Percentiles rank a stretch among this genome's conserved stretches.
Evolutionary conservation across 1,284 basidiomycete genomes (phyloP).

Genomic region (Ganoderma meredithae): DNA sequence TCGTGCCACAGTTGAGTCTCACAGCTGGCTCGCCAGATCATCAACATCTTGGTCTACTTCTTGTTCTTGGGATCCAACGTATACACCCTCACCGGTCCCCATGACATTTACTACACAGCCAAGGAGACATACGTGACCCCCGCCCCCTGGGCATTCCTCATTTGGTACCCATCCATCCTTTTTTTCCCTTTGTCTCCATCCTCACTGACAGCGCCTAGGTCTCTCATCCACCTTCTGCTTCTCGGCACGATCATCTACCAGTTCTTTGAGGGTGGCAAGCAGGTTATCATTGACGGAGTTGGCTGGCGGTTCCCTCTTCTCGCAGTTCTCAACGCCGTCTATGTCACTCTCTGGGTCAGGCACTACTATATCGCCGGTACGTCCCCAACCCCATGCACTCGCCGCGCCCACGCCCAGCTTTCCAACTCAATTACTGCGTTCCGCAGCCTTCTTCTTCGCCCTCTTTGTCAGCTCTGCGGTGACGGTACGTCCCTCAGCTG

Average conservation of each 20-base stretch:
- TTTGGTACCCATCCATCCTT: constrained; percentile 62
- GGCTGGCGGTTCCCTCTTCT: constrained; percentile 91
- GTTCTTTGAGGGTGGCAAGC: constrained; percentile 84
- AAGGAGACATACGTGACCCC: constrained; percentile 93
- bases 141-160: constrained; percentile 86
- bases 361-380: constrained; percentile 77
- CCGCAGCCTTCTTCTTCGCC: constrained; percentile 82
- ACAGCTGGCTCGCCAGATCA: constrained; percentile 52
- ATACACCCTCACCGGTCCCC: constrained; percentile 81
- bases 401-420: constrained; percentile 7
- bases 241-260: constrained; percentile 92
- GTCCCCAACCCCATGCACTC: constrained; percentile 26
- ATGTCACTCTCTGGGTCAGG: constrained; percentile 81
- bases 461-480: constrained; percentile 86
- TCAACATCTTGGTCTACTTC: constrained; percentile 82
- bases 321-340: constrained; percentile 84
- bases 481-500: constrained; percentile 54
- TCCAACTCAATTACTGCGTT: constrained; percentile 13
- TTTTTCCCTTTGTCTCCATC: neutral
- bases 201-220: constrained; percentile 50
- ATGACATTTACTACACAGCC: constrained; percentile 70
- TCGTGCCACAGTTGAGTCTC: neutral
- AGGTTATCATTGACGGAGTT: constrained; percentile 84
- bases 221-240: constrained; percentile 86
- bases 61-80: constrained; percentile 90